Evolutionary conservation across 2,329 filamentous ascomycete genomes (phyloP).

Genomic region (Cercospora sp.): DNA sequence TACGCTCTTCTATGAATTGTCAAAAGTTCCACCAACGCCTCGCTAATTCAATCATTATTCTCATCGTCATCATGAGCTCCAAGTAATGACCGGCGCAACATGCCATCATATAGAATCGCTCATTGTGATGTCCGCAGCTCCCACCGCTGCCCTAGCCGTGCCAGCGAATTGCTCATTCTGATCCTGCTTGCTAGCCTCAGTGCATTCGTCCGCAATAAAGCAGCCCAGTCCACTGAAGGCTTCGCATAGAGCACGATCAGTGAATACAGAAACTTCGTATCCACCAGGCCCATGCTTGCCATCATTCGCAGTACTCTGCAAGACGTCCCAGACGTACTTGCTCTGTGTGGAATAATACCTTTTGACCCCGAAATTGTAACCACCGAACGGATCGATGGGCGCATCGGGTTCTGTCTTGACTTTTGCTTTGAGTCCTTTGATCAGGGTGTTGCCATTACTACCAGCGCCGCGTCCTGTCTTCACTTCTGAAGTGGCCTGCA

Average conservation of each 20-base stretch:
- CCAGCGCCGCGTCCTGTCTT: conserved; percentile 27
- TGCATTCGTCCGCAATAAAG: conserved; percentile 57
- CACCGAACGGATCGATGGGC: conserved; percentile 87
- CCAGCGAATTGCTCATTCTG: background rate
- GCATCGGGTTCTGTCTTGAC: conserved; percentile 64
- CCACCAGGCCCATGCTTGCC: conserved; percentile 71
- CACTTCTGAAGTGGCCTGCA: conserved; percentile 47
- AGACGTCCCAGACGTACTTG: conserved; percentile 72
- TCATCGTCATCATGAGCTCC: background rate
- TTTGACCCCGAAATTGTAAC: conserved; percentile 62
- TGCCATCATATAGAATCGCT: background rate
- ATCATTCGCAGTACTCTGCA: conserved; percentile 67
- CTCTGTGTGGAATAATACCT: conserved; percentile 70
- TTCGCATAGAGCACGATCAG: conserved; percentile 76
- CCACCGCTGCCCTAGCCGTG: background rate
- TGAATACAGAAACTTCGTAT: conserved; percentile 80
- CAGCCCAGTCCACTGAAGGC: conserved; percentile 87
- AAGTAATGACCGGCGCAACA: background rate
- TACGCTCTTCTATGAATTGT: background rate
- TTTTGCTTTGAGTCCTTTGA: conserved; percentile 73
- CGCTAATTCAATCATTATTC: background rate
- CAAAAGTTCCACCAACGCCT: background rate
- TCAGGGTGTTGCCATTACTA: conserved; percentile 49
- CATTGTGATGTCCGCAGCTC: background rate
- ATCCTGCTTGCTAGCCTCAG: background rate